Evolutionary conservation across 2,329 filamentous ascomycete species (phyloP).

Genomic region (Calonectria honghensis): DNA sequence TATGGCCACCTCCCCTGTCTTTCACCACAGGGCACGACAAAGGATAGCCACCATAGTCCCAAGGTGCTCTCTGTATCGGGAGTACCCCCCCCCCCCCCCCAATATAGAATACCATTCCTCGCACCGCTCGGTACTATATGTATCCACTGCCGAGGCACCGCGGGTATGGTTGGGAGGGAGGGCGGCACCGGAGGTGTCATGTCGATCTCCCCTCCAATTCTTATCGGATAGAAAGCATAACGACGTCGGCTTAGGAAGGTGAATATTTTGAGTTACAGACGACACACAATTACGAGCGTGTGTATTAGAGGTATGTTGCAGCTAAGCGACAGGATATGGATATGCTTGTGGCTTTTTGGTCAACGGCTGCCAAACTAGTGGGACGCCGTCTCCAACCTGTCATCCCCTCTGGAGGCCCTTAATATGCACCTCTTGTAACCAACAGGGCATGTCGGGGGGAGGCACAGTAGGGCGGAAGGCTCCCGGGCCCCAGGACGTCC

Average conservation of each 20-base stretch:
- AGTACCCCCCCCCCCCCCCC: not conserved
- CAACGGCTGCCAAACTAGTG: slow-evolving; percentile 22
- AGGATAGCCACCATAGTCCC: not conserved
- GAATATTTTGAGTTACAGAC: slow-evolving; percentile 9
- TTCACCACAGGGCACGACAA: not conserved
- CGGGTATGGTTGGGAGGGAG: slow-evolving; percentile 23
- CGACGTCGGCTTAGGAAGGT: slow-evolving; percentile 23
- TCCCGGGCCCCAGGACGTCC: slow-evolving; percentile 21
- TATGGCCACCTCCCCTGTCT: slow-evolving; percentile 21
- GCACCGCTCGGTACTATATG: not conserved
- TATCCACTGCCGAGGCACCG: slow-evolving; percentile 19
- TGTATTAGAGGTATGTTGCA: not conserved
- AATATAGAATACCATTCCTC: not conserved
- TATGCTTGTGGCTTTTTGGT: slow-evolving; percentile 14
- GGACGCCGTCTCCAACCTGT: slow-evolving; percentile 16
- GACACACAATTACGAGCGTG: slow-evolving; percentile 3
- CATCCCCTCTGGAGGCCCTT: slow-evolving; percentile 16
- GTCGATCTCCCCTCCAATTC: slow-evolving; percentile 15
- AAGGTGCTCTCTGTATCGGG: not conserved
- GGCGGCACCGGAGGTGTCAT: slow-evolving; percentile 5
- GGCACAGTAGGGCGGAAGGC: slow-evolving; percentile 25
- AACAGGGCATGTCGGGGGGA: slow-evolving; percentile 27
- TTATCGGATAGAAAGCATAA: slow-evolving; percentile 23
- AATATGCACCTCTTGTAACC: slow-evolving; percentile 15
- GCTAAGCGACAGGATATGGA: slow-evolving; percentile 14